These are phyloP conservation scores for Tripterygium wilfordii DNA, from an alignment of 177 flowering plant genomes.

Conservation along the genomic window DNA sequence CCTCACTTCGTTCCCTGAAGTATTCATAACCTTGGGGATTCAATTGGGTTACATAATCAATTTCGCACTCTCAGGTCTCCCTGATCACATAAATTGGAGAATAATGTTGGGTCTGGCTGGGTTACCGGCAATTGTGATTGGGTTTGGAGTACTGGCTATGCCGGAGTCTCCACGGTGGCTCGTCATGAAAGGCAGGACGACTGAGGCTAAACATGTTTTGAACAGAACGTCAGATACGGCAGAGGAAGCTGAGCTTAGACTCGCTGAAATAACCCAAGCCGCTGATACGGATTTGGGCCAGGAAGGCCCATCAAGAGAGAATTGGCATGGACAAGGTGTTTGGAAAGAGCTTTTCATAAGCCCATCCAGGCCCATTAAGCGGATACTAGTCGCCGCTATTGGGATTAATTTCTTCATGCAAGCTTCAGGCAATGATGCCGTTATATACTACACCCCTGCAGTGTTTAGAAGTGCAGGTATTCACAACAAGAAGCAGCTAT, in stretches of 20 bases:
- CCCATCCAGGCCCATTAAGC: conserved; percentile 44
- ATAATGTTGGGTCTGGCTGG: conserved; percentile 71
- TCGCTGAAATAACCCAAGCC: conserved; percentile 41
- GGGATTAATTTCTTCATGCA: conserved; percentile 96
- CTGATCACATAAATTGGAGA: conserved; percentile 54
- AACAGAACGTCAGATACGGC: conserved; percentile 27
- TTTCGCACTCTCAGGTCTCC: conserved; percentile 40
- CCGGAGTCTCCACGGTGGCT: conserved; percentile 91
- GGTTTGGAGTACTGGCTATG: conserved; percentile 20
- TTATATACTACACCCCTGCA: conserved; percentile 69
- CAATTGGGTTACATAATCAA: conserved; percentile 62
- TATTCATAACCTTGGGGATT: conserved; percentile 68
- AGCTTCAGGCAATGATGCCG: conserved; percentile 94
- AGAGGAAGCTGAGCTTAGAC: conserved; percentile 52
- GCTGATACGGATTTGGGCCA: conserved; percentile 3
- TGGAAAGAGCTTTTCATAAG: conserved; percentile 61
- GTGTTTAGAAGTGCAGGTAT: conserved; percentile 80
- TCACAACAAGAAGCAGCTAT: conserved; percentile 23
- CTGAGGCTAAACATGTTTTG: conserved; percentile 51
- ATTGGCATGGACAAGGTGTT: conserved; percentile 37
- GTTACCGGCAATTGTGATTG: conserved; percentile 41
- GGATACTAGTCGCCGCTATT: conserved; percentile 62
- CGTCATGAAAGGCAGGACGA: conserved; percentile 41
- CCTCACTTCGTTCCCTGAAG: conserved; percentile 76
- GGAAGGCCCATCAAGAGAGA: background rate